Evolutionary conservation across 2,329 filamentous ascomycete species (phyloP), one percentile per base, ranked within the genome.

Genomic region (Tolypocladium tundrense): DNA sequence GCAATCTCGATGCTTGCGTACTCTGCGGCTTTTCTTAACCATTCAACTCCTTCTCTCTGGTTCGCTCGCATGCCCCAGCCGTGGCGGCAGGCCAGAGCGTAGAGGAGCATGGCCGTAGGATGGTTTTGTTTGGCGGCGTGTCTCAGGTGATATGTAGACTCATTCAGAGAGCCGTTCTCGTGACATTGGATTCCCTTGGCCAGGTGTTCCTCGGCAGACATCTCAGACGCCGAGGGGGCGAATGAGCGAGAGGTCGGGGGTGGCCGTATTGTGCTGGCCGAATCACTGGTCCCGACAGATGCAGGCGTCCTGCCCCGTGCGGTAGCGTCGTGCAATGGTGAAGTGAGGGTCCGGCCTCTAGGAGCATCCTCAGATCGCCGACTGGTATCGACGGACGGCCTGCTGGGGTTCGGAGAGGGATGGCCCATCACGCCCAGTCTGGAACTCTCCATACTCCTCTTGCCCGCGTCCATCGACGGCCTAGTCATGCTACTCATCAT

Each of bases 21-120:
- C 67, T 97, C 90, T 10, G 94, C 91, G 4, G 94, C 94, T 69
- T 92, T 94, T 52, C 91, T 86, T 58, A 99, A 77, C 94, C 94
- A 99, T 65, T 88, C 83, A 0, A 97, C 89, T 9, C 91, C 94
- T 73, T 99, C 94, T 53, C 82, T 82, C 67, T 91, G 91, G 70
- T 96, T 97, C 9, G 91, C 84, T 11, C 92, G 87, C 90, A 97
- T 97, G 21, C 94, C 94, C 94, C 94, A 99, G 54, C 94, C 94
- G 69, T 99, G 94, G 54, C 94, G 84, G 69, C 93, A 97, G 13
- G 94, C 94, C 41, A 99, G 80, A 6, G 93, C 94, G 71, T 97
- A 99, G 39, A 97, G 79, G 14, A 99, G 83, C 94, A 99, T 99
- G 27, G 88, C 94, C 0, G 93, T 96, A 0, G 94, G 90, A 59